Base-by-base conservation (phyloP, 2,329 filamentous ascomycete species). In the Aspergillus tubingensis region DNA sequence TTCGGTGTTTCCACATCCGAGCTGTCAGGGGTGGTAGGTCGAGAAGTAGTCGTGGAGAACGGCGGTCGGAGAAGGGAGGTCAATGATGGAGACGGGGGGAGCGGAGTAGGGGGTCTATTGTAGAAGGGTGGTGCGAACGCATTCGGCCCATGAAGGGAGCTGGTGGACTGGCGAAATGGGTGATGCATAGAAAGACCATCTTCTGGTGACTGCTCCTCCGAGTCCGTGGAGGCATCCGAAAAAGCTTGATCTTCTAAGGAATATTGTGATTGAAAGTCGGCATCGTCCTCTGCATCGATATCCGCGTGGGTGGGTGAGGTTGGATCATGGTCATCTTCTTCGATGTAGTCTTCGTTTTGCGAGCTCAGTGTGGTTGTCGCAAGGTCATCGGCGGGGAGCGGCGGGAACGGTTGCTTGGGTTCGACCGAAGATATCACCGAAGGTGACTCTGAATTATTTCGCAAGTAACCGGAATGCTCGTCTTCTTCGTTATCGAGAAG, bases 21-120 rank as follows among this genome's bases (percentile, higher is more conserved):
- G 41, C 89, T 91, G 72, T 97, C 93, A 13, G 95, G 94, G 0
- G 94, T 98, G 1, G 91, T 96, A 0, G 93, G 94, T n/a, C 93
- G 86, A 25, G 92, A 96, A 3, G 91, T 91, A 1, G 82, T 82
- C 3, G 81, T 79, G 57, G 82, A 86, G 73, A 88, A 88, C 0
- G 84, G 82, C 2, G 87, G 87, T 11, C 93, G 90, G 7, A 98
- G 85, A 19, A 99, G 87, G 11, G 92, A 96, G 0, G 94, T 98
- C 66, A 99, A 80, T 1, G 91, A 96, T 0, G 95, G 95, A 0
- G 92, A 96, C 0, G 94, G 94, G 0, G 95, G 95, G 0, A 98
- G 83, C 3, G 95, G 94, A 2, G 92, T 97, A 0, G 95, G 95
- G n/a, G 95, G 95, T 3, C 94, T 88, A 65, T 96, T 96, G 82